These are phyloP conservation scores for Aspergillus baeticus DNA, from an alignment of 495 filamentous ascomycete genomes.

Conservation along the genomic window DNA sequence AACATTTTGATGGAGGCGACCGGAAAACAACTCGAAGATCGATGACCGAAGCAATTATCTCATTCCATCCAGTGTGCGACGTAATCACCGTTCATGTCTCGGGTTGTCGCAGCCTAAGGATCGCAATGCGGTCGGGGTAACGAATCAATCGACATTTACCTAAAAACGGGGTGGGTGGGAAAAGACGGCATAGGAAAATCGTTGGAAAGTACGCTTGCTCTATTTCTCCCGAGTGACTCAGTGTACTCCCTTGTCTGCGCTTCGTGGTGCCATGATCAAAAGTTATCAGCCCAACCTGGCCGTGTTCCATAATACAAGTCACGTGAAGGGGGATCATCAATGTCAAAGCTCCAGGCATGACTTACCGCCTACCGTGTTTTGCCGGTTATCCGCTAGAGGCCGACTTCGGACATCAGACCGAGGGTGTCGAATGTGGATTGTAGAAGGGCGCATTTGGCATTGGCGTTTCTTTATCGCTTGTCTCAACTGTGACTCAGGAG, in stretches of 20 bases:
- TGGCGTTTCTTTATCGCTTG: neutral
- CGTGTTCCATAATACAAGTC: neutral
- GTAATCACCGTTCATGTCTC: slow-evolving; percentile 2
- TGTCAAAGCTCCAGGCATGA: neutral
- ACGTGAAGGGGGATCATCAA: slow-evolving; percentile 11
- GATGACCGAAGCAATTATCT: neutral
- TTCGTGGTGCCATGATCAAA: neutral
- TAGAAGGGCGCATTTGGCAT: neutral
- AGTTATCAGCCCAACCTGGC: neutral
- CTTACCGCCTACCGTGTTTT: slow-evolving; percentile 15
- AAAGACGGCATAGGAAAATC: neutral
- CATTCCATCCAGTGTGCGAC: slow-evolving; percentile 9
- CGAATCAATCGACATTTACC: slow-evolving; percentile 5
- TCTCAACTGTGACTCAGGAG: slow-evolving; percentile 5
- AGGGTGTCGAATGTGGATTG: slow-evolving; percentile 6
- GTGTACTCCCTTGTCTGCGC: neutral
- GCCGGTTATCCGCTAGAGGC: slow-evolving; percentile 13
- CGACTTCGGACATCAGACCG: slow-evolving; percentile 20
- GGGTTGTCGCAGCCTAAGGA: slow-evolving; percentile 7
- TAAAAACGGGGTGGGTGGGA: neutral
- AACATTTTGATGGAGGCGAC: slow-evolving; percentile 61
- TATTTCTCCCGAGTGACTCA: neutral
- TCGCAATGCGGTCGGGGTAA: neutral
- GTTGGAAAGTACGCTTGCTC: neutral
- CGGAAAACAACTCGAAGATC: neutral